These are phyloP conservation scores for Chenopodium album DNA, from an alignment of 148 eudicot species.

Conservation along the genomic window DNA sequence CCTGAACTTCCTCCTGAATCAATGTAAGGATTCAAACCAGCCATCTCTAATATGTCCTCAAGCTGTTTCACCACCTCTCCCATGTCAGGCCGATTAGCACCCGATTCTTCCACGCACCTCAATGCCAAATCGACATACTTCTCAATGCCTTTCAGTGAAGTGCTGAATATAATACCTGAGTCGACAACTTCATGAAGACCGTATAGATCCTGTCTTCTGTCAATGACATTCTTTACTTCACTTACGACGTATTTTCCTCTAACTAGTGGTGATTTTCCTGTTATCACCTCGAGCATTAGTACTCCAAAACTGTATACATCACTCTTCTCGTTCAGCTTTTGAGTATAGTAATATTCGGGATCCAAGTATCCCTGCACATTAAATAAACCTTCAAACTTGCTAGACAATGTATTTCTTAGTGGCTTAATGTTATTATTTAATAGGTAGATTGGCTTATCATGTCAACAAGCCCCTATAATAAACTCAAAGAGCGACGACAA, in stretches of 20 bases:
- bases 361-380: conserved; percentile 77
- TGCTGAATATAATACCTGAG: conserved; percentile 35
- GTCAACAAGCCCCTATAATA: background rate
- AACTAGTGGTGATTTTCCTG: conserved; percentile 68
- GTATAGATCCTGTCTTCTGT: conserved; percentile 24
- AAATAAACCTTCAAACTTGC: too few relatives aligned
- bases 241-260: conserved; percentile 75
- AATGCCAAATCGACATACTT: conserved; percentile 65
- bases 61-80: conserved; percentile 72
- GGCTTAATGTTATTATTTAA: too few relatives aligned
- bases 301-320: conserved; percentile 93
- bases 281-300: conserved; percentile 76
- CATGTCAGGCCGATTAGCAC: conserved; percentile 67
- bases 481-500: background rate
- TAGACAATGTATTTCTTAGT: too few relatives aligned
- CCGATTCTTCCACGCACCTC: conserved; percentile 73
- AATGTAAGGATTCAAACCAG: conserved; percentile 27
- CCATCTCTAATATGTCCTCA: conserved; percentile 39
- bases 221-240: conserved; percentile 43
- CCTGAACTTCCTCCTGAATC: conserved; percentile 23
- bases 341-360: conserved; percentile 89
- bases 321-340: conserved; percentile 78
- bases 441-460: background rate
- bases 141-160: conserved; percentile 28
- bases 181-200: conserved; percentile 37